Conservation (phyloP, 805 yeast species). For the Ogataea parapolymorpha region DNA sequence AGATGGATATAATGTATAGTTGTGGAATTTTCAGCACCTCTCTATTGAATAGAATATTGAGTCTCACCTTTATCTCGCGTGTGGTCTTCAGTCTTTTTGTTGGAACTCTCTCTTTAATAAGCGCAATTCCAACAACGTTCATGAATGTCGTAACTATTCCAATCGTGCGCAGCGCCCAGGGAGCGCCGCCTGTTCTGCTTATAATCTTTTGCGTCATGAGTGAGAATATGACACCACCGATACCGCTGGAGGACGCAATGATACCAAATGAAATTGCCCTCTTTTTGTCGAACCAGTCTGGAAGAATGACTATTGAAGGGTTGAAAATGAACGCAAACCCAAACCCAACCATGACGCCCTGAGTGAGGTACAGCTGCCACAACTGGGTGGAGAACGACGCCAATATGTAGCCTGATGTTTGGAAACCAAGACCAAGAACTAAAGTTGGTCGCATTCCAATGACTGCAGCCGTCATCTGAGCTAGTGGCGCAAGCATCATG, state of each 20-base stretch:
- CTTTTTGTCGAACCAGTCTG: slow-evolving; percentile 56
- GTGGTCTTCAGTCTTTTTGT: background rate
- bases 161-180: slow-evolving; percentile 43
- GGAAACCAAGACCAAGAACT: slow-evolving; percentile 39
- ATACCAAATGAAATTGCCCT: slow-evolving; percentile 43
- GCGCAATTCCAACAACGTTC: slow-evolving; percentile 37
- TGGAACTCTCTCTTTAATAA: slow-evolving; percentile 28
- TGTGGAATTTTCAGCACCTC: slow-evolving; percentile 17
- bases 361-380: slow-evolving; percentile 51
- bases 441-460: slow-evolving; percentile 24
- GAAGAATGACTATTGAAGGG: slow-evolving; percentile 47
- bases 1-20: slow-evolving; percentile 17
- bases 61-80: slow-evolving; percentile 15
- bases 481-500: slow-evolving; percentile 23
- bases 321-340: slow-evolving; percentile 50
- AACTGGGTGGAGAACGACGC: slow-evolving; percentile 47
- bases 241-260: slow-evolving; percentile 40
- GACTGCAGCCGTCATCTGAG: slow-evolving; percentile 18
- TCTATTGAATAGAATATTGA: slow-evolving; percentile 19
- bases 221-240: slow-evolving; percentile 42
- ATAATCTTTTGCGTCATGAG: slow-evolving; percentile 36
- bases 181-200: slow-evolving; percentile 37
- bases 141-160: slow-evolving; percentile 38
- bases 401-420: slow-evolving; percentile 45
- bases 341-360: slow-evolving; percentile 51